Evolutionary conservation across 2,329 filamentous ascomycete genomes (phyloP), one percentile per base, ranked within the genome.

Genomic region (Paramyrothecium roridum): DNA sequence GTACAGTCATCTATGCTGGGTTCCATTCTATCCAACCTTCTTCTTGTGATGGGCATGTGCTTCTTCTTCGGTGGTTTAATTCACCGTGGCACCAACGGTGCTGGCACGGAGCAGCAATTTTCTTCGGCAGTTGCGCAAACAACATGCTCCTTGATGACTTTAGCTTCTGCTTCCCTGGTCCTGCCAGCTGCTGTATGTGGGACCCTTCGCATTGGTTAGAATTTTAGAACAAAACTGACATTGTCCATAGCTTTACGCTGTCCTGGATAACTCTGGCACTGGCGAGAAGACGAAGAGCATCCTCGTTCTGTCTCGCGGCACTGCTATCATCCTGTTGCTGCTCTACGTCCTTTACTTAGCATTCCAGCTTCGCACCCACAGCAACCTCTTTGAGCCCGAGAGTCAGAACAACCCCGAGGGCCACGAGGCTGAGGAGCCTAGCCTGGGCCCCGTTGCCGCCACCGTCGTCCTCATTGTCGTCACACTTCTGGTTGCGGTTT

Each of bases 1-100:
- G 93, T 98, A n/a, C 95, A 98, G 76, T 89, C 93, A 20, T 96
- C 91, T 60, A 98, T 98, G 93, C 86, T 98, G 34, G 93, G 95
- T 50, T 96, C 90, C 67, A 96, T 98, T 64, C 80, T 98, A 43
- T 97, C 93, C 61, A 98, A 98, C 73, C 87, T 97, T 61, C 82
- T 98, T 8, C 84, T 98, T 21, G 93, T 92, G 49, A 82, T 92
- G 68, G 88, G 89, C 64, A 90, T 90, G 80, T 91, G 88, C 72
- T 91, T 91, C 76, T 78, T 92, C 61, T 82, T 89, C 54, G 90
- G 90, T 54, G 90, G 90, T 33, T 75, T 91, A 57, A 79, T 80
- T 59, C 85, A 86, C 73, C 76, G 76, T 55, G 78, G 81, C 58
- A 68, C 76, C 34, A 78, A 82, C 19, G 86, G 87, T 43, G 70